Evolutionary conservation across 495 filamentous ascomycete genomes (phyloP).

Genomic region (Penicillium ucsense): DNA sequence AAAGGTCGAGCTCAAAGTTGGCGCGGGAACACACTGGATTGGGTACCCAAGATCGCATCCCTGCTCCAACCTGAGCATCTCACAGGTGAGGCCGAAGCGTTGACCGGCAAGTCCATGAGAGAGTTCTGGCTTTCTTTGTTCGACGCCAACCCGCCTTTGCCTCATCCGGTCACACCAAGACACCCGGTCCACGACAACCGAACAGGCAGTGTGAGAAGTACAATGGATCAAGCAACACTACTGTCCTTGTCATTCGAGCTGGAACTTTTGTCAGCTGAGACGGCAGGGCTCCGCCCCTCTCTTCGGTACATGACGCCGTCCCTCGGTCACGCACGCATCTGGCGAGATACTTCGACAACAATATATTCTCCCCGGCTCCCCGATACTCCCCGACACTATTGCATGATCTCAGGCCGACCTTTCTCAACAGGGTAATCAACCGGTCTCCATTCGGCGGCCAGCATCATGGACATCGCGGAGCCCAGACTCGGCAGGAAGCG

Average conservation of each 20-base stretch:
- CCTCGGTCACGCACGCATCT: conserved; percentile 10
- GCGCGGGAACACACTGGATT: no score
- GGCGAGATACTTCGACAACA: background rate
- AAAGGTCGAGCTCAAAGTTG: background rate
- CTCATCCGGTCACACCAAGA: conserved; percentile 2
- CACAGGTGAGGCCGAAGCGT: background rate
- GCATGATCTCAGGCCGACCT: background rate
- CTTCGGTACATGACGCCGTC: conserved; percentile 6
- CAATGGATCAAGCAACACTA: background rate
- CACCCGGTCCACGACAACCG: background rate
- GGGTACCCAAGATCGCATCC: background rate
- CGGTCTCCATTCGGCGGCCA: background rate
- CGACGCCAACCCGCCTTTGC: background rate
- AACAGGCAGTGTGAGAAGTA: background rate
- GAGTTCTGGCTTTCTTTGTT: conserved; percentile 4
- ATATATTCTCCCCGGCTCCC: conserved; percentile 7
- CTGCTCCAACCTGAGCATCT: background rate
- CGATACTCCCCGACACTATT: conserved; percentile 9
- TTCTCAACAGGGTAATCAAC: conserved; percentile 3
- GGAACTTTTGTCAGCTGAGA: background rate
- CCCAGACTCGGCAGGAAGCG: conserved; percentile 12
- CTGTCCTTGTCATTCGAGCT: conserved; percentile 11
- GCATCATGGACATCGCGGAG: conserved; percentile 11
- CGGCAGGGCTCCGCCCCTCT: background rate
- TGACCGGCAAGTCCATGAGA: background rate